These are phyloP conservation scores for Emergomyces africanus DNA, from an alignment of 2,329 filamentous ascomycete species.

Conservation along the genomic window DNA sequence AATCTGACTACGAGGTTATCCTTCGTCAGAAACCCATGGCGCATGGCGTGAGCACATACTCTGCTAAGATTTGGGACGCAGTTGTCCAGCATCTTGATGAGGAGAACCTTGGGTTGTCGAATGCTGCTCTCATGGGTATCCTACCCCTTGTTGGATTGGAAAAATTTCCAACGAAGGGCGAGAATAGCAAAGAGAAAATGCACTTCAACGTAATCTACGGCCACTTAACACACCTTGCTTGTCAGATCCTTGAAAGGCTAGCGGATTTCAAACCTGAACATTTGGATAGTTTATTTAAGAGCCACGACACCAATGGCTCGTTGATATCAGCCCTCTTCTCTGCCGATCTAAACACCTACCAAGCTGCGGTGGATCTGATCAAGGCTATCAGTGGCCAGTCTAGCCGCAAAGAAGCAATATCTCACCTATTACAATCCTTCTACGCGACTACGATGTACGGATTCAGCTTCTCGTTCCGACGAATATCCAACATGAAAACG, in stretches of 20 bases:
- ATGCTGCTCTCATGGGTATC: slow-evolving; percentile 58
- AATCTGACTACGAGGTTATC: slow-evolving; percentile 56
- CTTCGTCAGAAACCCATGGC: slow-evolving; percentile 49
- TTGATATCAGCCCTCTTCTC: slow-evolving; percentile 72
- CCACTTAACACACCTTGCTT: slow-evolving; percentile 50
- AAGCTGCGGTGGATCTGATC: slow-evolving; percentile 67
- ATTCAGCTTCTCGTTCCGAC: slow-evolving; percentile 43
- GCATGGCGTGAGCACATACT: slow-evolving; percentile 55
- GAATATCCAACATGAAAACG: slow-evolving; percentile 42
- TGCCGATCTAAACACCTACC: slow-evolving; percentile 63
- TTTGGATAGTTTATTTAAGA: slow-evolving; percentile 56
- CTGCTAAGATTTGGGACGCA: slow-evolving; percentile 64
- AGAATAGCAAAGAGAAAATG: slow-evolving; percentile 40
- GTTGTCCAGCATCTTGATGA: slow-evolving; percentile 56
- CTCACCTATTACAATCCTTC: slow-evolving; percentile 45
- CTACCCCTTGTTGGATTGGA: slow-evolving; percentile 63
- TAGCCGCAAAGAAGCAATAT: slow-evolving; percentile 47
- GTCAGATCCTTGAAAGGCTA: slow-evolving; percentile 63
- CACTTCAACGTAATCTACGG: slow-evolving; percentile 66
- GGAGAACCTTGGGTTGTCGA: slow-evolving; percentile 59
- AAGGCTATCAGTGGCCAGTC: slow-evolving; percentile 67
- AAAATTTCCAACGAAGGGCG: slow-evolving; percentile 46
- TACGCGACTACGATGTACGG: slow-evolving; percentile 45
- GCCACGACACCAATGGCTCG: slow-evolving; percentile 55
- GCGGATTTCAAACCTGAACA: slow-evolving; percentile 61